These are phyloP conservation scores for Mycosarcoma mackinlayi DNA, from an alignment of 1,284 basidiomycete genomes.

Conservation along the genomic window DNA sequence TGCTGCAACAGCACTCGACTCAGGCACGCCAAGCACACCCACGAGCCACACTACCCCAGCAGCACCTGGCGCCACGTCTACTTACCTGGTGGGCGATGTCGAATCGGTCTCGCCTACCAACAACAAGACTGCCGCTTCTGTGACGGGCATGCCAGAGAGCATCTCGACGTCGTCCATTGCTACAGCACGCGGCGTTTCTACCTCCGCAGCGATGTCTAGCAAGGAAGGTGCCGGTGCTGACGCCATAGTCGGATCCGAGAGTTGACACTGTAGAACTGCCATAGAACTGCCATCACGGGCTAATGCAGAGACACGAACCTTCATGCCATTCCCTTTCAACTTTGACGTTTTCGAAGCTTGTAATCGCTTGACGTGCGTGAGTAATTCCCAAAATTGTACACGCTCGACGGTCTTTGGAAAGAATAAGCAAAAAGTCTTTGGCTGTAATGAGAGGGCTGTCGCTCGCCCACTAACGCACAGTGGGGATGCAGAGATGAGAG, in stretches of 20 bases:
- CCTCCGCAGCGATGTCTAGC: neutral
- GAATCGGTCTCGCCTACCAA: neutral
- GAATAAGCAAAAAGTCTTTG: no score
- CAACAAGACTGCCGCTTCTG: neutral
- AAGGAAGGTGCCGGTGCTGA: neutral
- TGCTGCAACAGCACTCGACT: constrained; percentile 1
- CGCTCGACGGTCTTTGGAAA: no score
- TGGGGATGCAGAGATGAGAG: no score
- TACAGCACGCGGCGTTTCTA: constrained; percentile 14
- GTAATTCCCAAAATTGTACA: no score
- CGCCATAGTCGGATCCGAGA: no score
- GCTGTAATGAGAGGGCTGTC: no score
- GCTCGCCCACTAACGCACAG: no score
- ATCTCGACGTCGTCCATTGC: constrained; percentile 35
- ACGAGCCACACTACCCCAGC: constrained; percentile 1
- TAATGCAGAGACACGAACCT: no score
- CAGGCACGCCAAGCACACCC: constrained; percentile 19
- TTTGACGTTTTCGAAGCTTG: no score
- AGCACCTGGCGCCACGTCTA: neutral
- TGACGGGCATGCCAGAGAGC: constrained; percentile 28
- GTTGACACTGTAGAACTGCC: neutral
- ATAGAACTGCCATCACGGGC: no score
- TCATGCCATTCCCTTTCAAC: no score
- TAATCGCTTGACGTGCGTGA: no score
- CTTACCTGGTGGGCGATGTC: neutral